These are phyloP conservation scores for Hemileia vastatrix DNA, from an alignment of 1,284 basidiomycete genomes.

Conservation along the genomic window DNA sequence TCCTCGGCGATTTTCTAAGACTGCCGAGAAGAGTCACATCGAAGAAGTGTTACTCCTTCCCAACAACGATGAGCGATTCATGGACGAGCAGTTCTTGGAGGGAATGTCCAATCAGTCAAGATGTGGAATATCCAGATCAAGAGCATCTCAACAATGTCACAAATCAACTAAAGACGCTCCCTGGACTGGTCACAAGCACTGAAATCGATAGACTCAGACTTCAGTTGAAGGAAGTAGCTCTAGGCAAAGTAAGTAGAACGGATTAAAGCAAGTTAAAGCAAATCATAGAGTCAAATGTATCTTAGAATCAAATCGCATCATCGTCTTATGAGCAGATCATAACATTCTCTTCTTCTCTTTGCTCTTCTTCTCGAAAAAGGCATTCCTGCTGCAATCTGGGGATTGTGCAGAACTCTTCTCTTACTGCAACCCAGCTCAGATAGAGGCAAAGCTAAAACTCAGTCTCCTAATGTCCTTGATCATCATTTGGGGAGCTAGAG, in stretches of 20 bases:
- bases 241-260: conserved; percentile 26
- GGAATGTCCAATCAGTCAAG: conserved; percentile 35
- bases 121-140: conserved; percentile 31
- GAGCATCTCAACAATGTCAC: conserved; percentile 31
- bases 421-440: conserved; percentile 66
- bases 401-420: conserved; percentile 69
- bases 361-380: conserved; percentile 48
- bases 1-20: too few species aligned
- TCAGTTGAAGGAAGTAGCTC: conserved; percentile 36
- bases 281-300: background rate
- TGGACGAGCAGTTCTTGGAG: conserved; percentile 33
- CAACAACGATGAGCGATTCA: too few species aligned
- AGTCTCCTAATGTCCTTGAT: conserved; percentile 92
- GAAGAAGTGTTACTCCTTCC: too few species aligned
- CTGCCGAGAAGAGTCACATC: too few species aligned
- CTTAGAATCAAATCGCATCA: background rate
- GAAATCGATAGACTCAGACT: conserved; percentile 38
- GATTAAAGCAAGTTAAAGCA: background rate
- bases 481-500: conserved; percentile 79
- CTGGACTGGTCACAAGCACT: conserved; percentile 38
- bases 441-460: conserved; percentile 84
- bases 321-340: conserved; percentile 2
- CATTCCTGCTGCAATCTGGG: conserved; percentile 89
- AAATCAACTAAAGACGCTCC: conserved; percentile 32
- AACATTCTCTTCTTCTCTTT: conserved; percentile 1